These are phyloP conservation scores for Cordyceps fumosorosea DNA, from an alignment of 2,329 filamentous ascomycete species.

Conservation along the genomic window DNA sequence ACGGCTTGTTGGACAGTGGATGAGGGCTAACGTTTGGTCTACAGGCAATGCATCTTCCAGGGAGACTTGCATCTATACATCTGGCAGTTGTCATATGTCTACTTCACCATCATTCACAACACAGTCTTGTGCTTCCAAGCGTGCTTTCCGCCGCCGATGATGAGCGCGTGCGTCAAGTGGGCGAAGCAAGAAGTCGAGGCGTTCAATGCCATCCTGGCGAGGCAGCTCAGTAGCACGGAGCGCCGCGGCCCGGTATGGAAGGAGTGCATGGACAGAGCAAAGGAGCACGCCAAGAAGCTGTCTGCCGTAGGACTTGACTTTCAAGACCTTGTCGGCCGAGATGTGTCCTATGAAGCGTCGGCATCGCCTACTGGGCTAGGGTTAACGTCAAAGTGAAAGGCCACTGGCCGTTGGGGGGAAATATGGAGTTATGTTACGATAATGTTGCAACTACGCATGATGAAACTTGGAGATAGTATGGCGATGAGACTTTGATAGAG, in stretches of 20 bases:
- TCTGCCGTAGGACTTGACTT: slow-evolving; percentile 88
- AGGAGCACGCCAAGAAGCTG: slow-evolving; percentile 72
- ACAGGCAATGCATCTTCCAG: slow-evolving; percentile 87
- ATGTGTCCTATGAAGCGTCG: slow-evolving; percentile 23
- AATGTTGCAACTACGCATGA: slow-evolving; percentile 4
- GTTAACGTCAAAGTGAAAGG: slow-evolving; percentile 18
- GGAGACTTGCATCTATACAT: slow-evolving; percentile 90
- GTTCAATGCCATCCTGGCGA: slow-evolving; percentile 75
- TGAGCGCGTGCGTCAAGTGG: slow-evolving; percentile 96
- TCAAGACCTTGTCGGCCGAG: slow-evolving; percentile 65
- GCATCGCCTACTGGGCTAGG: slow-evolving; percentile 36
- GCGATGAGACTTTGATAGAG: not conserved
- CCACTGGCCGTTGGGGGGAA: not conserved
- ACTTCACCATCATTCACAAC: slow-evolving; percentile 90
- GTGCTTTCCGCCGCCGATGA: slow-evolving; percentile 80
- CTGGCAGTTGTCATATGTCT: slow-evolving; percentile 90
- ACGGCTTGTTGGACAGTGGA: not conserved
- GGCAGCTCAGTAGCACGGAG: slow-evolving; percentile 84
- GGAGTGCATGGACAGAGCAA: slow-evolving; percentile 75
- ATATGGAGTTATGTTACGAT: not conserved
- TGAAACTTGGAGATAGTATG: not conserved
- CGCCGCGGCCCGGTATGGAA: slow-evolving; percentile 69
- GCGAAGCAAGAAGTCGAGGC: slow-evolving; percentile 91
- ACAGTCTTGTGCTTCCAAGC: slow-evolving; percentile 82
- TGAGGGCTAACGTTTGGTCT: not conserved